phyloP scores from a whole-genome alignment of 2,329 filamentous ascomycete species.

The Pseudogymnoascus sp. region DNA sequence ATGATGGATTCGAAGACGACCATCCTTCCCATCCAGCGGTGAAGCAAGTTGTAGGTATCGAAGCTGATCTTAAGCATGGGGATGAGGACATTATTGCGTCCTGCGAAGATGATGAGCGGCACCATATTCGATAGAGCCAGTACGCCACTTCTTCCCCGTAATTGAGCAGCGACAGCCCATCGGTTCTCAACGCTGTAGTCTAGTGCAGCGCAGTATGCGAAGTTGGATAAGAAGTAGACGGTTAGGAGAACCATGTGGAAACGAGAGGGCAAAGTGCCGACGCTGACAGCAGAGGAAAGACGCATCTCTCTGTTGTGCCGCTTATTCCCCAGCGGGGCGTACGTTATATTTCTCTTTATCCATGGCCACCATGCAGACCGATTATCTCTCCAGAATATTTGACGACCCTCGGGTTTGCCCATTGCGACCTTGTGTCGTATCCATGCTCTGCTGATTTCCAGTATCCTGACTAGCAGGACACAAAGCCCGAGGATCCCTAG shows the following conservation, averaged over 20 bases:
- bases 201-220: conserved; percentile 53
- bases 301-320: conserved; percentile 60
- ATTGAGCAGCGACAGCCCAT: conserved; percentile 64
- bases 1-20: conserved; percentile 59
- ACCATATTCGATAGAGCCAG: conserved; percentile 86
- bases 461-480: conserved; percentile 44
- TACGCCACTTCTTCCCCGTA: conserved; percentile 77
- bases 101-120: conserved; percentile 77
- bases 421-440: conserved; percentile 52
- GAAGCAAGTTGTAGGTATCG: conserved; percentile 89
- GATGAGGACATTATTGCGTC: conserved; percentile 90
- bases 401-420: conserved; percentile 41
- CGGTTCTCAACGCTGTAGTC: conserved; percentile 50
- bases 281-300: conserved; percentile 50
- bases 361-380: conserved; percentile 53
- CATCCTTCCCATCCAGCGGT: conserved; percentile 74
- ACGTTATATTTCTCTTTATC: conserved; percentile 53
- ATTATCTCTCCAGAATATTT: conserved; percentile 50
- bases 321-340: conserved; percentile 55
- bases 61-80: conserved; percentile 75
- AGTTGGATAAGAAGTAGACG: conserved; percentile 51
- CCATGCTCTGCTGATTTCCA: conserved; percentile 46
- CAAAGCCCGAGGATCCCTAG: conserved; percentile 47
- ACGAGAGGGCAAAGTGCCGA: conserved; percentile 56
- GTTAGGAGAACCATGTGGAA: conserved; percentile 50